Evolutionary conservation across 1,284 basidiomycete species (phyloP).

Genomic region (Sporisorium exsertum): DNA sequence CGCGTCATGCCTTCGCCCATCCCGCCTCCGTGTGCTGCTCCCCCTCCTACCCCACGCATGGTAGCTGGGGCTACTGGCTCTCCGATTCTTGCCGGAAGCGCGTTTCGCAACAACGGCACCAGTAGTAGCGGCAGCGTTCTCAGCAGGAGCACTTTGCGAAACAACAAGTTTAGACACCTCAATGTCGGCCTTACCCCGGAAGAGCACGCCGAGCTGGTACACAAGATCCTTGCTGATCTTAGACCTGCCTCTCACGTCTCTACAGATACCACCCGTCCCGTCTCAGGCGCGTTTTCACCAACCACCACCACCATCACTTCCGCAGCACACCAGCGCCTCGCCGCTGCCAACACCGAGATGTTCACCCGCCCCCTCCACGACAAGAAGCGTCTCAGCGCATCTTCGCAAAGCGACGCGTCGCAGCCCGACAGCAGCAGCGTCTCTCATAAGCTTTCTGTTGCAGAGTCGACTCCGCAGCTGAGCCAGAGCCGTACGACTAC

Average conservation of each 20-base stretch:
- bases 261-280: not conserved
- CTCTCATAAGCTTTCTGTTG: constrained; percentile 6
- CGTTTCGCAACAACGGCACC: not conserved
- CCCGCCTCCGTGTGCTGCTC: constrained; percentile 32
- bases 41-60: constrained; percentile 26
- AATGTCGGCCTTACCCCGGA: constrained; percentile 17
- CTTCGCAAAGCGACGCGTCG: constrained; percentile 10
- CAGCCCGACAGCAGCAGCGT: constrained; percentile 4
- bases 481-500: constrained; percentile 26
- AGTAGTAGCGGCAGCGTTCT: constrained; percentile 6
- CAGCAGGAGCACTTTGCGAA: constrained; percentile 10
- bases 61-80: not conserved
- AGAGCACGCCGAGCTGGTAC: constrained; percentile 23
- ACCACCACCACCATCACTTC: not conserved
- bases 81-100: not conserved
- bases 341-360: constrained; percentile 3
- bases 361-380: too few species aligned
- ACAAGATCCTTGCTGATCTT: constrained; percentile 24
- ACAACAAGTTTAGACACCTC: constrained; percentile 10
- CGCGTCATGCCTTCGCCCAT: constrained; percentile 31
- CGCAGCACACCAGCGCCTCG: not conserved
- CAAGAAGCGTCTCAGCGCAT: constrained; percentile 2
- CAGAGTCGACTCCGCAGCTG: constrained; percentile 17
- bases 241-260: constrained; percentile 9
- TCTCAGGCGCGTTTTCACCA: constrained; percentile 5